phyloP scores from a whole-genome alignment of 2,329 filamentous ascomycete species.

The Setomelanomma holmii region DNA sequence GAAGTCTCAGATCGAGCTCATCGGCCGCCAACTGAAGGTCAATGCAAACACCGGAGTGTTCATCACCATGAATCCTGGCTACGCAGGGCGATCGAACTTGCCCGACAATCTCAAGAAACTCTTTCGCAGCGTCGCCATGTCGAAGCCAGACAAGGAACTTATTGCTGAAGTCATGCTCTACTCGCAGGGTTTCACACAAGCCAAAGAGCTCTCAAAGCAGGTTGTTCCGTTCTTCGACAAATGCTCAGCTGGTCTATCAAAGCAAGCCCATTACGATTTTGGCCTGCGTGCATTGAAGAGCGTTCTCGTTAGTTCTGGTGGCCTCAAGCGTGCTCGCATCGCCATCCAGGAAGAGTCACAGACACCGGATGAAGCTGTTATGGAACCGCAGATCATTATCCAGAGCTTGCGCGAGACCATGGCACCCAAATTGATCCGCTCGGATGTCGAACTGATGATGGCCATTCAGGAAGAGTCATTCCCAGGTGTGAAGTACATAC shows the following conservation, averaged over 20 bases:
- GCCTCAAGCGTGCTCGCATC: constrained; percentile 86
- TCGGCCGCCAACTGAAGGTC: constrained; percentile 87
- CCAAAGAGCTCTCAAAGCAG: constrained; percentile 90
- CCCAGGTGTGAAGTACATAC: constrained; percentile 90
- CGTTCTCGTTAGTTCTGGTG: constrained; percentile 96
- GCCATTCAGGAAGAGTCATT: constrained; percentile 85
- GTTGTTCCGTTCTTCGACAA: constrained; percentile 98
- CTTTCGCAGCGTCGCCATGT: constrained; percentile 99
- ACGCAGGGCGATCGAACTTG: constrained; percentile 95
- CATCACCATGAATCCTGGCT: constrained; percentile 99
- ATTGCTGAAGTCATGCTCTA: constrained; percentile 99
- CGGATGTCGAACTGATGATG: constrained; percentile 88
- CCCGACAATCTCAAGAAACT: constrained; percentile 99
- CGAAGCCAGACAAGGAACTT: constrained; percentile 98
- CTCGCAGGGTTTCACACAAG: constrained; percentile 97
- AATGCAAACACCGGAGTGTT: constrained; percentile 97
- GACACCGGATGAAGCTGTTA: constrained; percentile 71
- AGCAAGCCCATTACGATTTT: constrained; percentile 99
- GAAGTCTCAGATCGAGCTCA: constrained; percentile 89
- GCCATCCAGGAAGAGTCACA: constrained; percentile 61
- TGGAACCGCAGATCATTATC: constrained; percentile 97
- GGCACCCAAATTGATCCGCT: constrained; percentile 92
- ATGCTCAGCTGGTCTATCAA: constrained; percentile 81
- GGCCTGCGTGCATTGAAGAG: constrained; percentile 97
- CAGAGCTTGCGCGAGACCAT: constrained; percentile 99